Base-by-base conservation (phyloP, 176 grass and related monocot genomes). In the Carex cristatella region DNA sequence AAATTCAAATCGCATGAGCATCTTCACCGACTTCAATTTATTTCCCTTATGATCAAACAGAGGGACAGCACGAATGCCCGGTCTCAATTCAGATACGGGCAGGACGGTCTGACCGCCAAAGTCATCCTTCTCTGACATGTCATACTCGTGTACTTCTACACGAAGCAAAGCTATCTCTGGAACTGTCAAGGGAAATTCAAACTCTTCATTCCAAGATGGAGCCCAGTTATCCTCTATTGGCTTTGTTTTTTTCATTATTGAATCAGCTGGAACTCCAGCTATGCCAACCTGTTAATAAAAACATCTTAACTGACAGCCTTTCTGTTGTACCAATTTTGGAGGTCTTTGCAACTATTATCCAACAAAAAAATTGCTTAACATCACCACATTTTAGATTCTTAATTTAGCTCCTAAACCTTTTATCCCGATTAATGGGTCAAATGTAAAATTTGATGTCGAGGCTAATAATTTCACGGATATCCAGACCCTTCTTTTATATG, bases 101-200 rank as follows among this genome's bases (percentile, higher is more conserved):
- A 98, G 64, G 40, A 94, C 90, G 2, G 86, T 84, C 89, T 98
- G 95, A 27, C 95, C 95, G 1, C 80, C 95, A 49, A 98, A 98
- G 73, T 98, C 95, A 53, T 98, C 95, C 91, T 92, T 98, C 53
- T 94, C 95, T 1, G 95, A 98, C 95, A 94, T 94, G 87, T 98
- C 95, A 42, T 98, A 94, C 70, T 98, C 93, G 14, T 92, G 93
- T 81, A 89, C 92, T 87, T 92, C 95, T 16, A 98, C 84, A 38
- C 91, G 92, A 62, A 98, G 95, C 87, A 98, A 71, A 14, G 95
- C 95, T 0, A 98, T 86, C 85, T 98, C 95, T 2, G 94, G 94
- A 0, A 97, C 87, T 0, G 79, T 90, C 74, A 97, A 79, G 0
- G 13, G 19, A 89, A 97, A 98, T 69, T 27, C 60, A 48, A 98